These are phyloP conservation scores for Staphylotrichum tortipilum DNA, from an alignment of 495 filamentous ascomycete species.

Conservation along the genomic window DNA sequence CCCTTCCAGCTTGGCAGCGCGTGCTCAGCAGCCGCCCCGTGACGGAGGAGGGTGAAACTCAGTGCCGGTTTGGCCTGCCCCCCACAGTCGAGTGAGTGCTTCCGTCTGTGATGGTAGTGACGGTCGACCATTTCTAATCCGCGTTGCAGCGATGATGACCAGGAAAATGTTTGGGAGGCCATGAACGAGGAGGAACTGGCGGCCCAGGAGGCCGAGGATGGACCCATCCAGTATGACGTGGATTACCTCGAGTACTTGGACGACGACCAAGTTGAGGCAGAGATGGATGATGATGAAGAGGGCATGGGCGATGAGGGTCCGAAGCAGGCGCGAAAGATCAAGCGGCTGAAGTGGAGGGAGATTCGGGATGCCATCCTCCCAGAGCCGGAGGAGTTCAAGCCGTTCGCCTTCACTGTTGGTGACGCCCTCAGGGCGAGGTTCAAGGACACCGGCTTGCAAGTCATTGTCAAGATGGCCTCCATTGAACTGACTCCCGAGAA, in stretches of 20 bases:
- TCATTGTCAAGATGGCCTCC: conserved; percentile 57
- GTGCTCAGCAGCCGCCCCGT: conserved; percentile 25
- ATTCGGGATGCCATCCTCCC: conserved; percentile 22
- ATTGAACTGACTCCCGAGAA: conserved; percentile 56
- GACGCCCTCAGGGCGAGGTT: conserved; percentile 28
- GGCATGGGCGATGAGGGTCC: background rate
- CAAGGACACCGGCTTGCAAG: conserved; percentile 40
- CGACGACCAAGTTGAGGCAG: background rate
- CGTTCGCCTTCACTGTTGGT: conserved; percentile 28
- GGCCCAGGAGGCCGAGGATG: background rate
- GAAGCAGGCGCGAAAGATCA: background rate
- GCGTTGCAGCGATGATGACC: conserved; percentile 3
- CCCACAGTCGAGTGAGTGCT: background rate
- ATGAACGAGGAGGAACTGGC: background rate
- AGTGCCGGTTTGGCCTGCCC: background rate
- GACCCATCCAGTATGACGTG: background rate
- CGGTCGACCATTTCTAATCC: background rate
- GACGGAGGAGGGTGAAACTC: conserved; percentile 30
- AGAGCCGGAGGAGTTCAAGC: conserved; percentile 1
- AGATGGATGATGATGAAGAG: background rate
- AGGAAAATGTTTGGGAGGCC: conserved; percentile 4
- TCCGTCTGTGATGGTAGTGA: background rate
- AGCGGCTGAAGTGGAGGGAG: conserved; percentile 26
- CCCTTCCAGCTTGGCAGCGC: conserved; percentile 49
- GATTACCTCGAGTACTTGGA: background rate